These are phyloP conservation scores for Collybia sp. DNA, from an alignment of 768 basidiomycete genomes.

Conservation along the genomic window DNA sequence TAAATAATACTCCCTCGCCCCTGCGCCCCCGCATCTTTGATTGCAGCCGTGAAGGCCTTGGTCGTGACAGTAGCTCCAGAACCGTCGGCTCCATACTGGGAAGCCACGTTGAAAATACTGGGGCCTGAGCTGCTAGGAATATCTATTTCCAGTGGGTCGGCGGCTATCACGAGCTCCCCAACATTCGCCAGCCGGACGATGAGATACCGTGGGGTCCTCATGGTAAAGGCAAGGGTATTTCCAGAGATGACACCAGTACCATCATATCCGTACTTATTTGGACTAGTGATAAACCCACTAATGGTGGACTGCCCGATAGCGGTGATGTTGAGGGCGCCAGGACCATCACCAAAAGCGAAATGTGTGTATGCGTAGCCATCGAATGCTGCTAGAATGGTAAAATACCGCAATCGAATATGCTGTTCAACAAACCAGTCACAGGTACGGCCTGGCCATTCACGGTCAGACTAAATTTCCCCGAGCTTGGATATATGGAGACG, in stretches of 20 bases:
- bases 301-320: slow-evolving; percentile 1
- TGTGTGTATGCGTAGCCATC: slow-evolving; percentile 5
- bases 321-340: slow-evolving; percentile 4
- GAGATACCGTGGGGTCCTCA: slow-evolving; percentile 2
- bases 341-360: slow-evolving; percentile 2
- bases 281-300: slow-evolving; percentile 2
- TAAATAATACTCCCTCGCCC: slow-evolving; percentile 3
- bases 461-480: background rate
- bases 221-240: slow-evolving; percentile 1
- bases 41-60: background rate
- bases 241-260: slow-evolving; percentile 2
- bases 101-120: slow-evolving; percentile 2
- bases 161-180: slow-evolving; percentile 6
- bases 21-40: background rate
- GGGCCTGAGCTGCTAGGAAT: background rate
- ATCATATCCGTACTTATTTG: background rate
- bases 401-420: no score
- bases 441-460: slow-evolving; percentile 1
- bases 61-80: slow-evolving; percentile 1
- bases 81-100: slow-evolving; percentile 4
- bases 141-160: slow-evolving; percentile 3
- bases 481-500: slow-evolving; percentile 1
- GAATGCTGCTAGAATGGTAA: background rate
- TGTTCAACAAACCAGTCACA: background rate
- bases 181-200: slow-evolving; percentile 4